Conservation (phyloP, 2,329 filamentous ascomycete genomes). For the Didymella glomerata region DNA sequence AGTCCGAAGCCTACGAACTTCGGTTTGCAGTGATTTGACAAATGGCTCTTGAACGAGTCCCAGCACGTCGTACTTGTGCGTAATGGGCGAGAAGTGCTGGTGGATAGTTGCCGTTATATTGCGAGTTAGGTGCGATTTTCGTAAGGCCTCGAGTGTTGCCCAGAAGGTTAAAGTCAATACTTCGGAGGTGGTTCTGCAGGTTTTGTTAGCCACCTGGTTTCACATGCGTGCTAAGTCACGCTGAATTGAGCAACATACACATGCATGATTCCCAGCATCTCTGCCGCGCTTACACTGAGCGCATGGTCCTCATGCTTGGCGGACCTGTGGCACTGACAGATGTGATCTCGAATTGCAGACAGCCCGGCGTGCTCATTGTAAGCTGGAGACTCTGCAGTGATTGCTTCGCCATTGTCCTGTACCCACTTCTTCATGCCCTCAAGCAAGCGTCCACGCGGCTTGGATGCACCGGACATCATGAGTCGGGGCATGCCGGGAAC, state of each 20-base stretch:
- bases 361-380: slow-evolving; percentile 36
- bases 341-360: slow-evolving; percentile 34
- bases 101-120: slow-evolving; percentile 25
- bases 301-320: slow-evolving; percentile 23
- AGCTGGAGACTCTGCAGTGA: slow-evolving; percentile 20
- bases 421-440: slow-evolving; percentile 38
- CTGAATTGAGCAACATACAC: slow-evolving; percentile 25
- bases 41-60: slow-evolving; percentile 29
- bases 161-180: slow-evolving; percentile 36
- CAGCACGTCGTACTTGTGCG: slow-evolving; percentile 28
- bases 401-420: background rate
- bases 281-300: slow-evolving; percentile 27
- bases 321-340: slow-evolving; percentile 15
- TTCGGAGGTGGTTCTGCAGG: slow-evolving; percentile 27
- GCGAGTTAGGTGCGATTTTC: slow-evolving; percentile 30
- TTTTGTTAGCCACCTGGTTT: slow-evolving; percentile 8
- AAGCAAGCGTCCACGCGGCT: slow-evolving; percentile 31
- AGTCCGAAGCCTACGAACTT: slow-evolving; percentile 36
- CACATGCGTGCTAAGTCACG: background rate
- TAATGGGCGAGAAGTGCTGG: slow-evolving; percentile 19
- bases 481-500: slow-evolving; percentile 31
- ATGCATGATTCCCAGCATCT: slow-evolving; percentile 37
- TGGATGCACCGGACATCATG: slow-evolving; percentile 25
- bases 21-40: slow-evolving; percentile 37
- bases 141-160: slow-evolving; percentile 36